These are phyloP conservation scores for Pythium diclinum DNA, from an alignment of 352 stramenopile species.

Conservation along the genomic window DNA sequence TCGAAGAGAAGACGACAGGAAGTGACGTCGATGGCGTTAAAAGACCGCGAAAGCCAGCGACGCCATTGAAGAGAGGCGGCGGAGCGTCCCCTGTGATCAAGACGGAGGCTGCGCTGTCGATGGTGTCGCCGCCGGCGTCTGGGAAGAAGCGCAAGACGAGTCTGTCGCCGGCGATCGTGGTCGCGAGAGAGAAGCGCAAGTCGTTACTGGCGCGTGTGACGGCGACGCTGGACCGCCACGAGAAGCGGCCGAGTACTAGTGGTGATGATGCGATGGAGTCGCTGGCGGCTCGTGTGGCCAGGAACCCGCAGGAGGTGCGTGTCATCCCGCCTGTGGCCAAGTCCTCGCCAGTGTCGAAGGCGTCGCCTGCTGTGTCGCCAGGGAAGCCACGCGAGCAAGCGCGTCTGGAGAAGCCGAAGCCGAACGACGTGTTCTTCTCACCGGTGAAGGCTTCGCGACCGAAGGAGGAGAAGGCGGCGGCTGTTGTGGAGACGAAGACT, in stretches of 20 bases:
- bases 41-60: not conserved
- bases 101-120: not conserved
- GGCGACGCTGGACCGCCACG: not conserved
- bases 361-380: not conserved
- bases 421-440: not conserved
- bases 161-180: not conserved
- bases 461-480: not conserved
- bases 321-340: not conserved
- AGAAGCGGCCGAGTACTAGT: not conserved
- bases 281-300: not conserved
- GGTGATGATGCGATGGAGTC: not conserved
- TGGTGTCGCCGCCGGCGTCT: not conserved
- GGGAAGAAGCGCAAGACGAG: slow-evolving; percentile 3
- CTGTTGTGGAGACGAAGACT: not conserved
- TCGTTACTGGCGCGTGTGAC: not conserved
- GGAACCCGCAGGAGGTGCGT: not conserved
- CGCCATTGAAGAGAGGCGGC: not conserved
- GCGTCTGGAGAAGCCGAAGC: not conserved
- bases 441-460: not conserved
- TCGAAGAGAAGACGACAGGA: not conserved
- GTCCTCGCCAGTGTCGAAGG: not conserved
- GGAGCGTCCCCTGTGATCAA: not conserved
- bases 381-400: not conserved
- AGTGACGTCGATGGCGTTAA: not conserved
- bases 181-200: not conserved